phyloP scores from a whole-genome alignment of 441 rosid species.

The Heliophila coronopifolia region DNA sequence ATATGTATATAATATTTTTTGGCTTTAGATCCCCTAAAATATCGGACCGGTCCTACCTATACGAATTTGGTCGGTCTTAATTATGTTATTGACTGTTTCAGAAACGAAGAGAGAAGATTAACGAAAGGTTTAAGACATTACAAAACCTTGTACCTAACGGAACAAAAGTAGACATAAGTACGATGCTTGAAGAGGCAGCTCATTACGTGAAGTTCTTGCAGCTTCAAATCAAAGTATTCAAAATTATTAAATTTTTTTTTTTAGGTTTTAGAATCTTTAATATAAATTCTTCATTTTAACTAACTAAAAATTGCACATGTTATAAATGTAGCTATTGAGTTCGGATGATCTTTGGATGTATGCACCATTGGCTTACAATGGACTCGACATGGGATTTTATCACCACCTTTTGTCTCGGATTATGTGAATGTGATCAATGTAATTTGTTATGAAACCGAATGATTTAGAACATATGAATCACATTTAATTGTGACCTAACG shows the following conservation, averaged over 20 bases:
- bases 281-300: too few species aligned
- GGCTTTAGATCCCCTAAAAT: too few species aligned
- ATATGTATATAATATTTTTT: neutral
- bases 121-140: constrained; percentile 53
- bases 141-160: constrained; percentile 74
- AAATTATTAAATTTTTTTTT: too few species aligned
- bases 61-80: neutral
- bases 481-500: too few species aligned
- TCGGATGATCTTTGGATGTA: constrained; percentile 94
- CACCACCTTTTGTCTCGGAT: constrained; percentile 43
- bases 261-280: too few species aligned
- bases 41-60: too few species aligned
- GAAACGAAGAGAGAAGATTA: constrained; percentile 79
- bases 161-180: constrained; percentile 83
- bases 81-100: constrained; percentile 13
- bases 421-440: constrained; percentile 32
- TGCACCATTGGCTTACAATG: constrained; percentile 83
- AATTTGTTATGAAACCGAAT: constrained; percentile 14
- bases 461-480: constrained; percentile 18
- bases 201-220: constrained; percentile 68
- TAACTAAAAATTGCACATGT: constrained; percentile 1
- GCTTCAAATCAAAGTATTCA: constrained; percentile 42
- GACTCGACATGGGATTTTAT: constrained; percentile 66
- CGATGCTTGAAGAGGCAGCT: constrained; percentile 80
- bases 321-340: constrained; percentile 63